Evolutionary conservation across 306 rosid species (phyloP), one percentile per base, ranked within the genome.

Genomic region (Lathyrus tuberosus): DNA sequence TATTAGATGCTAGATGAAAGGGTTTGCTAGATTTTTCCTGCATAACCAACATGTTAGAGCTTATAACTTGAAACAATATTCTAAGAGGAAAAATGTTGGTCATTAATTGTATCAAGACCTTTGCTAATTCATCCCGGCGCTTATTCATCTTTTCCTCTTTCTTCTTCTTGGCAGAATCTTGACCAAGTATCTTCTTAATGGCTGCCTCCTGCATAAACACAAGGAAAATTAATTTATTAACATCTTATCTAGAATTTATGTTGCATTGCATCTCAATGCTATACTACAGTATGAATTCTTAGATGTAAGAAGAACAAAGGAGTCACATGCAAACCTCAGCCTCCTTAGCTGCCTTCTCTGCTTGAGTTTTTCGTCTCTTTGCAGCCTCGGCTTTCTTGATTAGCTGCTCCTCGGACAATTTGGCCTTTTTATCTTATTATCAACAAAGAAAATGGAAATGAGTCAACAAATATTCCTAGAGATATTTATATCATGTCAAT

Each of bases 101-200:
- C 12, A 20, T 58, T 41, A 38, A 56, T 41, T 63, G 9, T 8
- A 46, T 26, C 56, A 16, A 33, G 51, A 83, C 87, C 76, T 71
- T 59, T 16, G 69, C 65, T 43, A 70, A 28, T 42, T 77, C 83
- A 13, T 85, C 84, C 60, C 65, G 62, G 41, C 51, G 87, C 71
- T 77, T 82, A 77, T 83, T 81, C 71, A 79, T 37, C 73, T 83
- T 85, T 37, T 83, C 86, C 73, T 79, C 86, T 74, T 76, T 70
- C 81, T 85, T 85, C 82, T 81, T 87, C 85, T 86, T 83, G 48
- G 74, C 73, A 1, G 90, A 79, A 37, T 81, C 90, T 79, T 87
- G 93, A 48, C 84, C 90, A 53, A 83, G 86, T 66, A 85, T 85
- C 65, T 81, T 87, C 77, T 83, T 81, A 65, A 87, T 87, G 56